Base-by-base conservation (phyloP, 306 rosid species). In the Senna tora region DNA sequence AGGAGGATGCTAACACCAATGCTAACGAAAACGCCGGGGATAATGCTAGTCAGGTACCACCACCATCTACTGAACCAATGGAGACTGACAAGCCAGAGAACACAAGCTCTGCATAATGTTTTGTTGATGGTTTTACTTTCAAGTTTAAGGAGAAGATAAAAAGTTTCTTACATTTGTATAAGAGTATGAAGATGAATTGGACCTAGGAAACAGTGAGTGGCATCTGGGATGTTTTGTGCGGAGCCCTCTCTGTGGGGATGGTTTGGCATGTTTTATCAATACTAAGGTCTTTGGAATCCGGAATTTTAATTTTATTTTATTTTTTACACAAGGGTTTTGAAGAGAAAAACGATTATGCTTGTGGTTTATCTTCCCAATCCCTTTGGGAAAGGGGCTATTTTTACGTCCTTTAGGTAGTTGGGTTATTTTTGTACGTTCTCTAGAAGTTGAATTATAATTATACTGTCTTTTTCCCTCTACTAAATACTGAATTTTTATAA, bases 31-130 rank as follows among this genome's bases (percentile, higher is more conserved):
- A 57, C 59, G 67, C 84, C 13, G 87, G 76, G 3, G 87, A 78
- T 7, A 80, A 49, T 1, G 52, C 45, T 28, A 61, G 63, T 36
- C 87, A 88, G 68, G 90, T 15, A 39, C 80, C 96, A 13, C 85
- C 83, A 0, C 74, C 89, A 0, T 67, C 84, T 14, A 17, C 83
- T 2, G 94, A 94, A 74, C 84, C 96, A 39, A 94, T 91, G 99
- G 96, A 93, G 62, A 84, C 90, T 1, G 96, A 91, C 34, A 79
- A 89, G 69, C 38, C 95, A 5, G 91, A 92, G 56, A 76, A 80
- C 50, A n/a, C 84, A 42, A 71, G 79, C 72, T 71, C 82, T 58
- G 87, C 87, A 0, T 92, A 73, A 69, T 80, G 3, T 75, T 14
- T 78, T 80, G 64, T 49, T 73, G 55, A 65, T 81, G 76, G 2